These are phyloP conservation scores for Blastocystis sp. DNA, from an alignment of 352 stramenopile species.

Conservation along the genomic window DNA sequence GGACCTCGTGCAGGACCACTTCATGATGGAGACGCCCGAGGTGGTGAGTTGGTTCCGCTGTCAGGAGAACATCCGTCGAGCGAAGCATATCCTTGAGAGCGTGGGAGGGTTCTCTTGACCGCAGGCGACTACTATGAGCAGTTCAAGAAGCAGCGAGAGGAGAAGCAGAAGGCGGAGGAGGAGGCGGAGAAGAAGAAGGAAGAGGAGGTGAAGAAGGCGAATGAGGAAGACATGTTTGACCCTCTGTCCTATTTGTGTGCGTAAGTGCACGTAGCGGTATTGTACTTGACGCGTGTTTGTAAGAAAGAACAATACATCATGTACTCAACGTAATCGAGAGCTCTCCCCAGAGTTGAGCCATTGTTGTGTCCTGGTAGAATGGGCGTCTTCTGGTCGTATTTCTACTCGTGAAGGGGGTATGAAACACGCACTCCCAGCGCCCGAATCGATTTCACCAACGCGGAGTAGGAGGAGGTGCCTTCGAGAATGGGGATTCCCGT, in stretches of 20 bases:
- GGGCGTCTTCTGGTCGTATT: not conserved
- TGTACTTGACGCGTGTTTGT: slow-evolving; percentile 9
- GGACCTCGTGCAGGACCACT: slow-evolving; percentile 54
- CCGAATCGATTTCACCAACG: not conserved
- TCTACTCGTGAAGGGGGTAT: not conserved
- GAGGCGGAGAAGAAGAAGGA: slow-evolving; percentile 1
- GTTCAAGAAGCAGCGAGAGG: slow-evolving; percentile 35
- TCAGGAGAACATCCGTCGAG: slow-evolving; percentile 51
- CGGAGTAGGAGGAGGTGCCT: not conserved
- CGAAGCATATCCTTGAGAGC: slow-evolving; percentile 67
- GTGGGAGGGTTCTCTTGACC: not conserved
- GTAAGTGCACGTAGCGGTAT: not conserved
- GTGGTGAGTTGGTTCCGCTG: slow-evolving; percentile 73
- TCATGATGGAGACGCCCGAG: slow-evolving; percentile 71
- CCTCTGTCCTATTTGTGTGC: slow-evolving; percentile 38
- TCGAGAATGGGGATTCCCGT: slow-evolving; percentile 49
- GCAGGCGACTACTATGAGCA: slow-evolving; percentile 54
- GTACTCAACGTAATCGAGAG: not conserved
- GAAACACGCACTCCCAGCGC: slow-evolving; percentile 4
- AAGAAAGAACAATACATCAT: not conserved
- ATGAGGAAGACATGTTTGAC: slow-evolving; percentile 36
- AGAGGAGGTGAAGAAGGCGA: slow-evolving; percentile 32
- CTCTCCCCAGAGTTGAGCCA: slow-evolving; percentile 9
- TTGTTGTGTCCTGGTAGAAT: slow-evolving; percentile 48
- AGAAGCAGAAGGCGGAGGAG: slow-evolving; percentile 28